A percentile compares a stretch with the other conserved stretches of the same genome.
Conservation (phyloP, 495 filamentous ascomycete species). For the Trichoderma orchidacearum region DNA sequence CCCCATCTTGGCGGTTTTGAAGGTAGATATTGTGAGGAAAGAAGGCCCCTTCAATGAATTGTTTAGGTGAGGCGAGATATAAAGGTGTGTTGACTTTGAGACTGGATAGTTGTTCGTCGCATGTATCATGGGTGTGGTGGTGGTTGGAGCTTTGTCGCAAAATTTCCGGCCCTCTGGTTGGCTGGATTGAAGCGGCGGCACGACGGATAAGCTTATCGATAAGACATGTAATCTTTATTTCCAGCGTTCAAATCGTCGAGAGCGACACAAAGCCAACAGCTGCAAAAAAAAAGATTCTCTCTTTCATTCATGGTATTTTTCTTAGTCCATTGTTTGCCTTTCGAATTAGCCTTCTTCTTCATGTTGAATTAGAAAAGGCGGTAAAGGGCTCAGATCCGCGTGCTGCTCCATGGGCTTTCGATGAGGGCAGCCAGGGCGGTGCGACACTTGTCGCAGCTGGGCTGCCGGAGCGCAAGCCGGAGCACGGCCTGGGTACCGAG, state of each 20-base stretch:
- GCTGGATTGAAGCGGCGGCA: not conserved
- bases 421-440: not conserved
- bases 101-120: conserved; percentile 4
- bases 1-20: conserved; percentile 12
- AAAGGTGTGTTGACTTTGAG: not conserved
- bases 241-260: not conserved
- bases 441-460: not conserved
- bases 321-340: not conserved
- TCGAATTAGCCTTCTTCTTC: not conserved
- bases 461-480: not conserved
- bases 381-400: not conserved
- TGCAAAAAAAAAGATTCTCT: not conserved
- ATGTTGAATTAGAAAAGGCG: not conserved
- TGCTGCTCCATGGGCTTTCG: no score
- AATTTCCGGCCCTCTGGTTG: not conserved
- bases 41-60: no score
- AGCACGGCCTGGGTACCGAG: not conserved
- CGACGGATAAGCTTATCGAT: not conserved
- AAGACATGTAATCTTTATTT: not conserved
- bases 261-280: no score
- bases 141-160: conserved; percentile 5
- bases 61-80: not conserved
- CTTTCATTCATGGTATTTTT: not conserved
- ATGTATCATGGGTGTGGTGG: no score
- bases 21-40: no score